Evolutionary conservation across 148 eudicot genomes (phyloP), one percentile per base, ranked within the genome.

Genomic region (Cornus kousa): DNA sequence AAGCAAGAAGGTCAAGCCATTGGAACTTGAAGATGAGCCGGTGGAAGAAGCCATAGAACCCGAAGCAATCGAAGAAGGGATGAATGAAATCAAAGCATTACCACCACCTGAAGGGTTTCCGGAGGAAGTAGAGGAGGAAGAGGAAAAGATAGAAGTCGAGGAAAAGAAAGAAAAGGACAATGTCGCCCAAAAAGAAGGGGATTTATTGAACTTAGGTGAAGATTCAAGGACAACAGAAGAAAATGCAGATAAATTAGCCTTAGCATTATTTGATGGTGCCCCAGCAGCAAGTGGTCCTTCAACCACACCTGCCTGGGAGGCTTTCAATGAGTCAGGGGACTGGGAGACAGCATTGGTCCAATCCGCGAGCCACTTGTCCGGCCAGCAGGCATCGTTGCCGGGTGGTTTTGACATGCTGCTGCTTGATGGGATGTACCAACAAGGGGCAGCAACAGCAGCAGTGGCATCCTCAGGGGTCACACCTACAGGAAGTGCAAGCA

Each of bases 311-410:
- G 80, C 87, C 8, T 95, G 99, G 99, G 93, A 93, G 48, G 89
- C 90, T 10, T 87, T 87, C 72, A 79, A 87, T 1, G 90, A 88
- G 7, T 46, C 78, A 8, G 79, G 88, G 0, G 93, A 95, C 14
- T 95, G 99, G 99, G 99, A 95, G 86, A 82, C 89, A 0, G 77
- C 91, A 14, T 81, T 95, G 11, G 95, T 93, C 24, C 90, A 93
- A 48, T 77, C 99, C 2, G 75, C 88, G 0, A 95, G 95, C 85
- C 88, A 91, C 64, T 79, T 93, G 81, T 85, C 95, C 7, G 87
- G 88, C 79, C 99, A 93, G 71, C 85, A 84, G 76, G 66, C 85
- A 1, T 68, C 83, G 0, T 86, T 95, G 1, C 92, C 95, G 0
- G 92, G 97, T 2, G 97, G 97, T 0, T 89, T 95, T 28, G 90